Evolutionary conservation across 2,329 filamentous ascomycete genomes (phyloP).

Genomic region (Moelleriella libera): DNA sequence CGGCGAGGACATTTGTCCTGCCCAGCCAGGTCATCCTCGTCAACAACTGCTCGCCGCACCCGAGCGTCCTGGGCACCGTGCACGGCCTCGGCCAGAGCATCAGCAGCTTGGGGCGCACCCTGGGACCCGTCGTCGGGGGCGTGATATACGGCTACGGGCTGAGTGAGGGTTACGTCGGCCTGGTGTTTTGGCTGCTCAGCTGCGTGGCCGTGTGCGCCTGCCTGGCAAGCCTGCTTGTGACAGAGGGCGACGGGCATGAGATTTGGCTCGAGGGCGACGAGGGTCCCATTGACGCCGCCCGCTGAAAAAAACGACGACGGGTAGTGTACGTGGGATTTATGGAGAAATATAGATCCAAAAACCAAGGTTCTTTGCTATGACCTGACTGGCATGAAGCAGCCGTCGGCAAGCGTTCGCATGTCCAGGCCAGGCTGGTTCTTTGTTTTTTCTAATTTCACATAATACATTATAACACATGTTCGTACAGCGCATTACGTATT

Average conservation of each 20-base stretch:
- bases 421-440: too few relatives aligned
- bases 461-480: too few relatives aligned
- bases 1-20: constrained; percentile 49
- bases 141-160: constrained; percentile 46
- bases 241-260: constrained; percentile 50
- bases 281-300: constrained; percentile 1
- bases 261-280: constrained; percentile 50
- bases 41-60: constrained; percentile 33
- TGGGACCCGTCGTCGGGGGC: constrained; percentile 47
- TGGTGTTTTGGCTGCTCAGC: constrained; percentile 30
- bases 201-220: constrained; percentile 32
- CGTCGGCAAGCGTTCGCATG: too few relatives aligned
- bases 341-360: too few relatives aligned
- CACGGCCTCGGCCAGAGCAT: constrained; percentile 43
- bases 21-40: constrained; percentile 31
- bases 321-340: too few relatives aligned
- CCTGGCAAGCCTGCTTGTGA: constrained; percentile 38
- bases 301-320: neutral
- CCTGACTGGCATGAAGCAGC: too few relatives aligned
- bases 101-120: constrained; percentile 40
- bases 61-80: constrained; percentile 29
- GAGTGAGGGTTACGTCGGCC: constrained; percentile 39
- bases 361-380: too few relatives aligned
- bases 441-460: too few relatives aligned
- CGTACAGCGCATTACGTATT: too few relatives aligned